Percentiles rank a stretch among this genome's conserved stretches.
These are phyloP conservation scores for Pestalotiopsis sp. DNA, from an alignment of 2,329 filamentous ascomycete genomes.

Conservation along the genomic window DNA sequence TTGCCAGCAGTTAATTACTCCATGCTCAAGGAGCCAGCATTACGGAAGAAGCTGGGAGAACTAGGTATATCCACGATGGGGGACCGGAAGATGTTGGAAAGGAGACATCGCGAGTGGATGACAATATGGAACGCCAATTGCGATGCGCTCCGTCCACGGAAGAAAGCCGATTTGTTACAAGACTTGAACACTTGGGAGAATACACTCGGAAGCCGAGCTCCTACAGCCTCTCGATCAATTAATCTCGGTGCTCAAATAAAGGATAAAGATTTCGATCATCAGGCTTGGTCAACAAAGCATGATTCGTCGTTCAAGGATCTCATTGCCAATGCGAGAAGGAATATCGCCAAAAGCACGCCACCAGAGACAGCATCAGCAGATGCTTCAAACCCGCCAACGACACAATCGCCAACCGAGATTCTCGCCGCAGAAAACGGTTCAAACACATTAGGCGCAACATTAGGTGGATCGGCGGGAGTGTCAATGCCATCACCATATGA, in stretches of 20 bases:
- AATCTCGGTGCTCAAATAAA: conserved; percentile 61
- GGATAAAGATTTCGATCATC: conserved; percentile 86
- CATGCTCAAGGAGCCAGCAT: conserved; percentile 75
- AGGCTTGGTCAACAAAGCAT: conserved; percentile 75
- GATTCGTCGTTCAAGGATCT: conserved; percentile 76
- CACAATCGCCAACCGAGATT: not conserved
- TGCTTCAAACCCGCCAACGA: not conserved
- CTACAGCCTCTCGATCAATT: conserved; percentile 38
- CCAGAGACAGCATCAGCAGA: conserved; percentile 26
- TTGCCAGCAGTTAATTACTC: conserved; percentile 85
- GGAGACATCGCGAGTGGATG: conserved; percentile 88
- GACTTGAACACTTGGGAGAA: conserved; percentile 88
- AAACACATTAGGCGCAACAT: too few species aligned
- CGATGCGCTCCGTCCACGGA: conserved; percentile 75
- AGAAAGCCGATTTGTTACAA: conserved; percentile 70
- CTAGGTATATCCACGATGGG: conserved; percentile 77
- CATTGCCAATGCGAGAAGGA: conserved; percentile 73
- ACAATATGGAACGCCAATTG: conserved; percentile 98
- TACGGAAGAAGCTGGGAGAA: conserved; percentile 82
- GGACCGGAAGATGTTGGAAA: conserved; percentile 69
- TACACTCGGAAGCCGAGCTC: conserved; percentile 69
- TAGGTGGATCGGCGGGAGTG: not conserved
- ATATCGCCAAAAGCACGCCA: conserved; percentile 44
- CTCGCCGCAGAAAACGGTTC: not conserved
- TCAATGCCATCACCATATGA: not conserved